phyloP scores from a whole-genome alignment of 805 yeast species.

The Ogataea ganodermae region DNA sequence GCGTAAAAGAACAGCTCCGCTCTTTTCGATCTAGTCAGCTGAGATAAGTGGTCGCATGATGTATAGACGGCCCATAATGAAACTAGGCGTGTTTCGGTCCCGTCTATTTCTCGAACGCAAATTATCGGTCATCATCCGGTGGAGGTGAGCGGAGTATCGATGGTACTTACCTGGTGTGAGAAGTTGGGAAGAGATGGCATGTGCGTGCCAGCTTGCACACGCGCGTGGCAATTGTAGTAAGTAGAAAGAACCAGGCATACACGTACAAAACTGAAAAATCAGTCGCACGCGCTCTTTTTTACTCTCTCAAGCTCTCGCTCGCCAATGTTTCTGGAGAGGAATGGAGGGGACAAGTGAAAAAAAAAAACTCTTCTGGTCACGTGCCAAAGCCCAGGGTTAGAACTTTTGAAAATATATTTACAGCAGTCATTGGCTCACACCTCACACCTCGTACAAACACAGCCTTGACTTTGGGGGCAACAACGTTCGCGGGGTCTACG shows the following conservation, averaged over 20 bases:
- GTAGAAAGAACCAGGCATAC: no score
- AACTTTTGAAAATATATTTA: not conserved
- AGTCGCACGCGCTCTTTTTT: no score
- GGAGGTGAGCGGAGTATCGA: no score
- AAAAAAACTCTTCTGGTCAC: not conserved
- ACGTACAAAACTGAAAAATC: no score
- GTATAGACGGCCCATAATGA: slow-evolving; percentile 28
- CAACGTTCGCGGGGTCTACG: not conserved
- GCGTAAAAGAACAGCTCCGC: not conserved
- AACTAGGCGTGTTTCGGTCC: slow-evolving; percentile 37
- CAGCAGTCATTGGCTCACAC: not conserved
- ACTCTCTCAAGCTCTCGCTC: no score
- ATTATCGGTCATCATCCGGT: slow-evolving; percentile 35
- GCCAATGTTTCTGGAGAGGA: not conserved
- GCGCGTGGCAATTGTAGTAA: no score
- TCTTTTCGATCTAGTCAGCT: not conserved
- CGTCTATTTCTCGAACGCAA: slow-evolving; percentile 38
- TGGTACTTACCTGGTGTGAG: not conserved
- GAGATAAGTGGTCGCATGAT: slow-evolving; percentile 37
- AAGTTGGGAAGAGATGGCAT: no score
- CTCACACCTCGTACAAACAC: not conserved
- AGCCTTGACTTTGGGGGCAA: not conserved
- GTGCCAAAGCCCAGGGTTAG: not conserved
- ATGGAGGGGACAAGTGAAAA: not conserved
- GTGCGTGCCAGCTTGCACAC: no score